phyloP scores from a whole-genome alignment of 495 filamentous ascomycete genomes.

The Pyrenopolyporus hunteri region DNA sequence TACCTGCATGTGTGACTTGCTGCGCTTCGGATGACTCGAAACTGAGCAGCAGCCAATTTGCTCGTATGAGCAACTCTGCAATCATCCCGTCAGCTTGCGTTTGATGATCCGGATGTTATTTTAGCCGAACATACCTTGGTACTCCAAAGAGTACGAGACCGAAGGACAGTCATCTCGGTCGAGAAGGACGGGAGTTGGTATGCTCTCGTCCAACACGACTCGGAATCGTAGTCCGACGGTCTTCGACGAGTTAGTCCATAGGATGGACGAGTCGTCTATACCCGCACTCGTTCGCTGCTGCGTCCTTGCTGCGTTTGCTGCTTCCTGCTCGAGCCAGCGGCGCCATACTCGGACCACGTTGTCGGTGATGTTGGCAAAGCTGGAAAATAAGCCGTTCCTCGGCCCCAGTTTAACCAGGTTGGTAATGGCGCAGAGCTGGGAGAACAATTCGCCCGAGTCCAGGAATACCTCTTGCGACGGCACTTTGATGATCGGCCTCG shows the following conservation, averaged over 20 bases:
- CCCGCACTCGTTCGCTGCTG: conserved; percentile 20
- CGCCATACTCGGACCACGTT: conserved; percentile 70
- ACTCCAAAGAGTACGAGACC: conserved; percentile 65
- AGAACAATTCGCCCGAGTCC: conserved; percentile 71
- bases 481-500: conserved; percentile 39
- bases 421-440: conserved; percentile 70
- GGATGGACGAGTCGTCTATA: conserved; percentile 43
- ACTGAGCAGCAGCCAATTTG: conserved; percentile 61
- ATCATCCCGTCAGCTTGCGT: conserved; percentile 10
- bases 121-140: conserved; percentile 57
- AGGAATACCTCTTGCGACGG: conserved; percentile 67
- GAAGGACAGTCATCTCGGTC: conserved; percentile 60
- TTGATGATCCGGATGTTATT: neutral
- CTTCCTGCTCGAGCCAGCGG: conserved; percentile 62
- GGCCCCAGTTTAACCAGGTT: conserved; percentile 72
- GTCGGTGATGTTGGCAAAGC: conserved; percentile 66
- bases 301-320: conserved; percentile 42
- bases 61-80: conserved; percentile 66
- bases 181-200: conserved; percentile 50
- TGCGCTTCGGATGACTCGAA: conserved; percentile 63
- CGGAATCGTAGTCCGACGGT: conserved; percentile 64
- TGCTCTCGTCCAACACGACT: conserved; percentile 45
- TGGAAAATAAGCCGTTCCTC: conserved; percentile 61
- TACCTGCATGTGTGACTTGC: conserved; percentile 55
- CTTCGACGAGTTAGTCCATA: conserved; percentile 64